Evolutionary conservation across 2,329 filamentous ascomycete species (phyloP).

Genomic region (Fusarium brachygibbosum): DNA sequence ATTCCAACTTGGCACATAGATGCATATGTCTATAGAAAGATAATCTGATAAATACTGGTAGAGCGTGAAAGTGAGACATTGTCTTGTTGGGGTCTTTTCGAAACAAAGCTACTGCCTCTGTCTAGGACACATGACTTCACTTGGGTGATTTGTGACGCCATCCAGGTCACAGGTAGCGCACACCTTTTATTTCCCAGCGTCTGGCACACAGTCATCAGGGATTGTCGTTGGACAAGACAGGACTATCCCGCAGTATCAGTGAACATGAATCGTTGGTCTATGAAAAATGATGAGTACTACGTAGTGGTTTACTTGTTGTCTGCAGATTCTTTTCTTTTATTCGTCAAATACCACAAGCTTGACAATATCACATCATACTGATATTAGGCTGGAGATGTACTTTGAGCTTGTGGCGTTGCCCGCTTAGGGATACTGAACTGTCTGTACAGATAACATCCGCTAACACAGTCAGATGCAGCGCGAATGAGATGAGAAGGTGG

Average conservation of each 20-base stretch:
- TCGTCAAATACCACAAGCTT: neutral
- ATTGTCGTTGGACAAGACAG: slow-evolving; percentile 31
- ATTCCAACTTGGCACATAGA: neutral
- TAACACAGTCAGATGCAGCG: slow-evolving; percentile 30
- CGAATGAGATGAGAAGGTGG: slow-evolving; percentile 32
- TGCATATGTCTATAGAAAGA: neutral
- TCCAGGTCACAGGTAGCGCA: slow-evolving; percentile 45
- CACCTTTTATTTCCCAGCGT: slow-evolving; percentile 22
- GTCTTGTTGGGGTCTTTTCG: slow-evolving; percentile 39
- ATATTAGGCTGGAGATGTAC: neutral
- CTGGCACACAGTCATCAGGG: slow-evolving; percentile 25
- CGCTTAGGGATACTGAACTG: neutral
- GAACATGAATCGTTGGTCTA: slow-evolving; percentile 10
- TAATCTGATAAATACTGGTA: slow-evolving; percentile 6
- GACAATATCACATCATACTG: neutral
- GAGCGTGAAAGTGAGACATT: slow-evolving; percentile 7
- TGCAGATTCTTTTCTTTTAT: slow-evolving; percentile 4
- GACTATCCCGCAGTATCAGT: neutral
- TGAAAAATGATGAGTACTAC: slow-evolving; percentile 8
- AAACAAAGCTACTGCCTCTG: slow-evolving; percentile 25
- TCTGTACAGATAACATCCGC: slow-evolving; percentile 1
- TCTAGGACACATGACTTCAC: slow-evolving; percentile 47
- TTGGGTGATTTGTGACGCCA: slow-evolving; percentile 49
- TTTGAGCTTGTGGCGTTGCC: slow-evolving; percentile 6
- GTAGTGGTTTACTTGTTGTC: slow-evolving; percentile 18